Conservation (phyloP, 495 filamentous ascomycete genomes). For the Aspergillus avenaceus region DNA sequence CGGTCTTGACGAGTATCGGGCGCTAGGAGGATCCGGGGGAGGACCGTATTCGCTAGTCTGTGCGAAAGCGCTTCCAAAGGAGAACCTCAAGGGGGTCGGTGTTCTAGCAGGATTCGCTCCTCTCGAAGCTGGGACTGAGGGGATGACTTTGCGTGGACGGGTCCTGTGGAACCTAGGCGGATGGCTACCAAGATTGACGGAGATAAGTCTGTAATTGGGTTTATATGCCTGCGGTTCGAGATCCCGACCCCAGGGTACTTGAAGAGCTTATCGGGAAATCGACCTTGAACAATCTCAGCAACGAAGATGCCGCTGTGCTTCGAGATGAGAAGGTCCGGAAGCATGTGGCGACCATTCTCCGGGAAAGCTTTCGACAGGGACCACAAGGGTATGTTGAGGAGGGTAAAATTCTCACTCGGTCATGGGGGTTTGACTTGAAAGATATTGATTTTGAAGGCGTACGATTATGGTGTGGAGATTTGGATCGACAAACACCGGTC, state of each 20-base stretch:
- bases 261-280: not conserved
- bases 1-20: conserved; percentile 27
- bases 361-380: conserved; percentile 29
- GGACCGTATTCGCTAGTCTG: conserved; percentile 46
- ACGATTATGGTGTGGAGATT: conserved; percentile 31
- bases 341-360: conserved; percentile 6
- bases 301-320: conserved; percentile 7
- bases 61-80: conserved; percentile 26
- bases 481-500: conserved; percentile 27
- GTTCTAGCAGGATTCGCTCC: conserved; percentile 31
- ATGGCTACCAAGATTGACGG: not conserved
- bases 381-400: conserved; percentile 20
- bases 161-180: not conserved
- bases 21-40: conserved; percentile 45
- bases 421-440: conserved; percentile 33
- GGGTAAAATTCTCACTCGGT: conserved; percentile 18
- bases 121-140: conserved; percentile 22
- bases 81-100: conserved; percentile 28
- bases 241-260: not conserved
- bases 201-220: not conserved
- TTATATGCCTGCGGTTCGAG: not conserved
- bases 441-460: conserved; percentile 25
- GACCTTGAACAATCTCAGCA: not conserved
- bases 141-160: not conserved
- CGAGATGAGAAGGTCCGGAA: not conserved